Evolutionary conservation across 495 filamentous ascomycete species (phyloP), one percentile per base, ranked within the genome.

Genomic region (Xylaria nigripes): DNA sequence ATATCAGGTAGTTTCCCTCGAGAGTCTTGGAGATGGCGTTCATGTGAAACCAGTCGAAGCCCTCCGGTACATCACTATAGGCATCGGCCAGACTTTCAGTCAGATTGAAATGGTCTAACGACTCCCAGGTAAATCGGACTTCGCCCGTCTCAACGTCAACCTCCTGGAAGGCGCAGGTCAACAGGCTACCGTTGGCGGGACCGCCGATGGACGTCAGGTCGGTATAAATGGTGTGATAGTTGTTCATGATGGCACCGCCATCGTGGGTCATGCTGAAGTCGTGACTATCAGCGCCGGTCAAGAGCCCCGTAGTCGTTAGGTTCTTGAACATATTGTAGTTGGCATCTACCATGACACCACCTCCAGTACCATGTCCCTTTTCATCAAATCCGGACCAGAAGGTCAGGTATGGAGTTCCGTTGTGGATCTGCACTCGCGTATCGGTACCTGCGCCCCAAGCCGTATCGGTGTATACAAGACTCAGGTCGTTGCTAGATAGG

Each of bases 41-140:
- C 64, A 84, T 76, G 64, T 81, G 79, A 68, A 82, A 82, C 62
- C 76, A 82, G 63, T 84, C 77, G 70, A 75, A 82, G 3, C 78
- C 75, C 32, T 70, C 48, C 0, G 16, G 9, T 3, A n/a, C 23
- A 19, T 55, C 57, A 7, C 8, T 21, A 34, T 51, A 59, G 62
- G 51, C 60, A 61, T 40, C 70, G 64, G 42, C 68, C 59, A 61
- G 75, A 59, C 45, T 71, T 71, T 21, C 73, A 69, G 29, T 75
- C 70, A 55, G 70, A 73, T 48, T 73, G 73, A 65, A 41, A 73
- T 80, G 76, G 43, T 80, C 76, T 2, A 76, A 66, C 6, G 74
- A 70, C 27, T 70, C 69, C 75, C 79, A 81, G 48, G 80, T 76
- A 45, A 81, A 82, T 4, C 79, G 27, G 27, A 81, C 65, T 43